Evolutionary conservation across 306 rosid genomes (phyloP), one percentile per base, ranked within the genome.

Genomic region (Arachis hypogaea): DNA sequence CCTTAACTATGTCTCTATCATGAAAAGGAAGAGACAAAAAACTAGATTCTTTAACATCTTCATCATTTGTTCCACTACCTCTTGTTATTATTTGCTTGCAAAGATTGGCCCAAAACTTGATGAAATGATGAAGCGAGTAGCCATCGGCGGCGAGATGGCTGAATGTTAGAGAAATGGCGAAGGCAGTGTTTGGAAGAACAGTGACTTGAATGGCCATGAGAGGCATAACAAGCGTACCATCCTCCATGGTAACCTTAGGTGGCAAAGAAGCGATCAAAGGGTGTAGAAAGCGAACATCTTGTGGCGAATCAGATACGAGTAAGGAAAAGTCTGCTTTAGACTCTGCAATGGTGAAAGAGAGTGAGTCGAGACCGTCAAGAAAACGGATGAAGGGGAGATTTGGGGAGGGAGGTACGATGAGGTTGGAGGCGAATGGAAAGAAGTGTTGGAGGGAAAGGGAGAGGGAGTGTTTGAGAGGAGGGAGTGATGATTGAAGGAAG

Each of bases 391-490:
- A 68, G 56, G 80, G 77, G 38, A 33, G 10, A 10, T 14, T 66
- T 11, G 61, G 78, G 7, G 72, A 41, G 11, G 80, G 69, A 29
- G 83, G 84, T 7, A 42, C 29, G 2, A 85, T 46, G 60, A 81
- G 77, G 12, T 75, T 78, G 22, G 71, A 29, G 0, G 69, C 29
- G 0, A 75, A 75, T 8, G 83, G 85, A 72, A 85, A 81, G 83
- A 85, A 81, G 61, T 67, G 82, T 71, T 75, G 82, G 38, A 85
- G 83, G 7, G 82, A 44, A 47, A 81, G 41, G 50, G 85, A 81
- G 30, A 84, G 85, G 36, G 88, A 81, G 79, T 57, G 60, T 4
- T 81, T 82, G 51, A 85, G 82, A 75, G 12, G 29, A 4, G 88
- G 81, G 56, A 84, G 81, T 46, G 79, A 1, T 58, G 74, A 7